Percentiles rank a stretch among this genome's conserved stretches.
phyloP scores from a whole-genome alignment of 352 stramenopile genomes.

The Globisporangium ultimum region DNA sequence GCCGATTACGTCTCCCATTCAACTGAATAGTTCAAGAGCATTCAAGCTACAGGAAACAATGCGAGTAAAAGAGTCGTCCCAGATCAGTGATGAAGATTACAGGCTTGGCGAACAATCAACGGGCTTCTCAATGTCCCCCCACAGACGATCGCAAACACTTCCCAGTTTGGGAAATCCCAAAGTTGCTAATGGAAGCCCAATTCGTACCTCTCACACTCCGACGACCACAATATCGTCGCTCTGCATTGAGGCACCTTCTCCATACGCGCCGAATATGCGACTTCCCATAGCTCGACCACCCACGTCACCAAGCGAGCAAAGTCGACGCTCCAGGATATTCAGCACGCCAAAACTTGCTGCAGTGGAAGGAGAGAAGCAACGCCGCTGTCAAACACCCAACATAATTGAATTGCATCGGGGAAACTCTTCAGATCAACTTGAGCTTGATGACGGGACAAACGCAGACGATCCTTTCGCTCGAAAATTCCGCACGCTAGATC shows the following conservation, averaged over 20 bases:
- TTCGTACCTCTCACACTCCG: slow-evolving; percentile 34
- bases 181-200: slow-evolving; percentile 13
- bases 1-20: slow-evolving; percentile 52
- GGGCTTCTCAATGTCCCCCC: slow-evolving; percentile 1
- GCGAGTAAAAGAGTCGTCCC: slow-evolving; percentile 7
- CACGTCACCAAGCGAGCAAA: slow-evolving; percentile 46
- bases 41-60: neutral
- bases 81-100: neutral
- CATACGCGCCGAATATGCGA: slow-evolving; percentile 38
- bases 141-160: slow-evolving; percentile 21
- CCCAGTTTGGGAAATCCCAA: slow-evolving; percentile 23
- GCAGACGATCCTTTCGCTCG: neutral
- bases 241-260: slow-evolving; percentile 45
- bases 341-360: slow-evolving; percentile 61
- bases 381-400: slow-evolving; percentile 56
- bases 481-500: slow-evolving; percentile 21
- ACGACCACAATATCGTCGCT: slow-evolving; percentile 60
- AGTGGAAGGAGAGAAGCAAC: slow-evolving; percentile 36
- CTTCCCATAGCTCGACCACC: slow-evolving; percentile 41
- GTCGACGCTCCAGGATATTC: slow-evolving; percentile 45
- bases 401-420: slow-evolving; percentile 14
- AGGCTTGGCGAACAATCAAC: neutral
- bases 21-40: slow-evolving; percentile 23
- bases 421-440: neutral
- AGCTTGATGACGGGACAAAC: slow-evolving; percentile 1